These are phyloP conservation scores for Melaleuca alternifolia DNA, from an alignment of 345 rosid species.

Conservation along the genomic window DNA sequence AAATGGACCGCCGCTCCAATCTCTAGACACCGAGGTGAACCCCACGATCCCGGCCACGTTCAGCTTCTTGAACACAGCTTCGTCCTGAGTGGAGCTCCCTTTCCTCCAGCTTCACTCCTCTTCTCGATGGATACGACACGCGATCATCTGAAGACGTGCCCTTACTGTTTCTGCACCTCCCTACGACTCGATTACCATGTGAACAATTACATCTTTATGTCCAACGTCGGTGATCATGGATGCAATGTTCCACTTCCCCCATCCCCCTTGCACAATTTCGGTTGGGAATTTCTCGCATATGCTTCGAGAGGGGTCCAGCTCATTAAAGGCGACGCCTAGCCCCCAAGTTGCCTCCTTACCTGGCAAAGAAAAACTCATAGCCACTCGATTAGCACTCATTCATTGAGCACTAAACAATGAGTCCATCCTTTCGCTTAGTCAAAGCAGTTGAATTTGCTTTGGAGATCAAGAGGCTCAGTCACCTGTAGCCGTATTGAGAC, in stretches of 20 bases:
- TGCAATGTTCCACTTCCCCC: not conserved
- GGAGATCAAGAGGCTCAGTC: not conserved
- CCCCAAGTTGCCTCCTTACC: conserved; percentile 1
- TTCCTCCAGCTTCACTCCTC: not conserved
- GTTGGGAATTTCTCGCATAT: not conserved
- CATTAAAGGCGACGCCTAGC: not conserved
- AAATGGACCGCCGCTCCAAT: not conserved
- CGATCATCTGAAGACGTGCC: not conserved
- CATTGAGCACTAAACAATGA: not conserved
- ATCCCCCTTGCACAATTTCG: not conserved
- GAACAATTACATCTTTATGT: not conserved
- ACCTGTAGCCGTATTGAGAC: not conserved
- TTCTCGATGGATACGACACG: not conserved
- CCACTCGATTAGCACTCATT: conserved; percentile 5
- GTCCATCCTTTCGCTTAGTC: not conserved
- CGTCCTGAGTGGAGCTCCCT: not conserved
- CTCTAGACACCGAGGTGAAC: not conserved
- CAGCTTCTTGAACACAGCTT: not conserved
- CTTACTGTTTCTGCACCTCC: not conserved
- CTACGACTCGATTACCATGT: not conserved
- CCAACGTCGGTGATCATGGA: not conserved
- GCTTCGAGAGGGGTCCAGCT: conserved; percentile 5
- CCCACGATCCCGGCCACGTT: not conserved
- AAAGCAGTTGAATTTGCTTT: not conserved
- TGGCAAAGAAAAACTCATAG: not conserved